Base-by-base conservation (phyloP, 805 yeast genomes). In the Barnettozyma botsteinii region DNA sequence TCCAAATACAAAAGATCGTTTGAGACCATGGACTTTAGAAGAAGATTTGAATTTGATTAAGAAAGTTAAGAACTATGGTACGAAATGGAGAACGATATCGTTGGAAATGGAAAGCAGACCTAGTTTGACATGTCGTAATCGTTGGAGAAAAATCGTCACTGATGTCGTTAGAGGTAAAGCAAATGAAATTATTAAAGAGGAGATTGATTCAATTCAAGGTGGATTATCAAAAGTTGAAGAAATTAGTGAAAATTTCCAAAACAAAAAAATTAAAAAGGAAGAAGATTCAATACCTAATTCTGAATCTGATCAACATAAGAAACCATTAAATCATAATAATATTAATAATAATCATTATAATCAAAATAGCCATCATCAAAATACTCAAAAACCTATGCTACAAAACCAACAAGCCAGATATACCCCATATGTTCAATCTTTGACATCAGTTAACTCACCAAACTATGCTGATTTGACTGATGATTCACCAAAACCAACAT, bases 141-240 rank as follows among this genome's bases (percentile, higher is more conserved):
- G 96, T 46, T 89, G 96, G 96, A 73, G 96, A 50, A 87, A 85
- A 54, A 74, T 86, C 25, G 81, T 83, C 42, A 82, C 89, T 1
- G 79, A 77, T 48, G 86, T 83, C 29, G 85, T 79, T 5, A 62
- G 85, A 56, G 81, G 81, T 24, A 72, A 73, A 48, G 87, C 89
- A 0, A 59, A 67, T 31, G 67, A 69, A 7, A 67, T 65, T 20
- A 74, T 84, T 33, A 70, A 70, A 51, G 60, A 62, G 40, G 86
- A 83, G 37, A 83, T 83, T 17, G 78, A 79, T 35, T 69, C 68
- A 19, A 65, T 75, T 9, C 67, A 71, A 45, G 61, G 60, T 33
- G 58, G 65, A 2, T 48, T 59, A n/a, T 48, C 64, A 4, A 47
- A 50, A 29, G 32, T 51, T 13, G 53, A 52, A 21, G 57, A 53